Conservation (phyloP, 352 stramenopile species). For the Phytophthora niederhauseri region DNA sequence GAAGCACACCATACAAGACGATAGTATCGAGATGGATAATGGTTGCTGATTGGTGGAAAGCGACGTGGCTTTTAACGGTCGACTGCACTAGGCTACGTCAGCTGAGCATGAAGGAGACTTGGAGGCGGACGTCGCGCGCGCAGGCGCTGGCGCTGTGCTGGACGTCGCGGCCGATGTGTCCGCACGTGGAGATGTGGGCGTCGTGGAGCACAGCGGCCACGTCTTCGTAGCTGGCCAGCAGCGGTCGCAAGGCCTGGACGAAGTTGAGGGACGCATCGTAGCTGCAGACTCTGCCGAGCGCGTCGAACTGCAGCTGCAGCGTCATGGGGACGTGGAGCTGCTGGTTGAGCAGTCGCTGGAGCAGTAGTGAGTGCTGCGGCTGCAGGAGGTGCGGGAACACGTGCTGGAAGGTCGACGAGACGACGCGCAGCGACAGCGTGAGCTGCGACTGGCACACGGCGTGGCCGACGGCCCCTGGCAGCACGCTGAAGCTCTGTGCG, state of each 20-base stretch:
- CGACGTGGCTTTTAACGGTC: too few relatives aligned
- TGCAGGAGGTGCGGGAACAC: constrained; percentile 19
- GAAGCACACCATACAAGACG: neutral
- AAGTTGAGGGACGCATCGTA: constrained; percentile 20
- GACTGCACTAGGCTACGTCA: neutral
- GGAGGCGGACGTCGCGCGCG: neutral
- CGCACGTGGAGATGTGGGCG: constrained; percentile 23
- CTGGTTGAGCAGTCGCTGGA: constrained; percentile 4
- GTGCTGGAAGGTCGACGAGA: constrained; percentile 6
- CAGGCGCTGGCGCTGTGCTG: neutral
- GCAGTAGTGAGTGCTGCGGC: constrained; percentile 7
- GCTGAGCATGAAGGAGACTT: neutral
- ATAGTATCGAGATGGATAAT: neutral
- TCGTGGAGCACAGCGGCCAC: constrained; percentile 24
- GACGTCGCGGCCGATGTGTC: constrained; percentile 14
- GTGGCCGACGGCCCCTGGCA: neutral
- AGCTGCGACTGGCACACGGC: constrained; percentile 17
- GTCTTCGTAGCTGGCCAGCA: constrained; percentile 26
- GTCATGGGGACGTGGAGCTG: constrained; percentile 19
- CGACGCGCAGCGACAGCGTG: constrained; percentile 17
- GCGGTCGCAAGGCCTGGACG: constrained; percentile 15
- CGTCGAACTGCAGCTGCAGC: constrained; percentile 25
- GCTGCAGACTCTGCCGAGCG: constrained; percentile 4
- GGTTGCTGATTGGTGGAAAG: neutral
- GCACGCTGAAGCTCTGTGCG: constrained; percentile 7